A percentile compares a stretch with the other conserved stretches of the same genome.
Evolutionary conservation across 257 asterid species (phyloP).

Genomic region (Penstemon davidsonii): DNA sequence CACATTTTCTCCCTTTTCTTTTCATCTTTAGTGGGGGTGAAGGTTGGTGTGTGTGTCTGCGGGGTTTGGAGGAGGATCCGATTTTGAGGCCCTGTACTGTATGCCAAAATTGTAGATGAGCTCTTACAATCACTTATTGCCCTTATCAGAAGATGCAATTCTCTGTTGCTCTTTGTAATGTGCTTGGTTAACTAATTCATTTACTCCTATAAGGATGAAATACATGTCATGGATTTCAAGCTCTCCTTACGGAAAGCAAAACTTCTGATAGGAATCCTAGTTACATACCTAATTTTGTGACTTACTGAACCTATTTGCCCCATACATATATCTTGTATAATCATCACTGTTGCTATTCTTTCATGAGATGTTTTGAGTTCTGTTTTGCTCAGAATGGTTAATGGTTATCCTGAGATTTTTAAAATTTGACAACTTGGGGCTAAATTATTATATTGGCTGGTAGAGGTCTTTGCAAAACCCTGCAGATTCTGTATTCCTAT

Average conservation of each 20-base stretch:
- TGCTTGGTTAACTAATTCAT: neutral
- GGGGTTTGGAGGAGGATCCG: slow-evolving; percentile 1
- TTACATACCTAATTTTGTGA: neutral
- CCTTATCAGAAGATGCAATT: neutral
- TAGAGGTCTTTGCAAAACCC: neutral
- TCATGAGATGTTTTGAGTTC: neutral
- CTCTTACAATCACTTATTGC: neutral
- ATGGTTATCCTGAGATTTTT: neutral
- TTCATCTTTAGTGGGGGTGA: neutral
- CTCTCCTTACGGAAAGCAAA: neutral
- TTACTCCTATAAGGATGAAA: neutral
- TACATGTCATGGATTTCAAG: neutral
- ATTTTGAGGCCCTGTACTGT: neutral
- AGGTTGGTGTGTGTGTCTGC: neutral
- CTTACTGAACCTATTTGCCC: neutral
- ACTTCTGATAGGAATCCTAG: neutral
- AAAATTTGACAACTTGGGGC: neutral
- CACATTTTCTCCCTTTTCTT: neutral
- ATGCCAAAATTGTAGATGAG: neutral
- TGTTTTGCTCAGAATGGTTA: neutral
- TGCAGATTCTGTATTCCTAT: too few species aligned
- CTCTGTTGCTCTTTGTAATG: neutral
- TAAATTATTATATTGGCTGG: neutral
- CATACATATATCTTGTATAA: neutral
- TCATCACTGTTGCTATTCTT: neutral